phyloP scores from a whole-genome alignment of 495 filamentous ascomycete species.

The Talaromyces wortmannii region DNA sequence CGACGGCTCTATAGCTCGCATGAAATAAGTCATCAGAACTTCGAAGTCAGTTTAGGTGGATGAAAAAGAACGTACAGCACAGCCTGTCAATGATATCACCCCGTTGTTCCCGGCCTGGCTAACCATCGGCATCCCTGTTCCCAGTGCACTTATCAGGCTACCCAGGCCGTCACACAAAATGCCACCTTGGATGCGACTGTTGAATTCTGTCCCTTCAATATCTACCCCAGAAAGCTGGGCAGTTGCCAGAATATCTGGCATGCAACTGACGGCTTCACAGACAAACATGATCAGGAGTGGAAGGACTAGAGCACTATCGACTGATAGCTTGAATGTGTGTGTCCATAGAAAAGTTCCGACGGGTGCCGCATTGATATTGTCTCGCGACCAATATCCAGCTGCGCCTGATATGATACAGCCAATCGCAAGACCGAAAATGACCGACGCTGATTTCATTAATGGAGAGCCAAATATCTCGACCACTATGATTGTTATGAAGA shows the following conservation, averaged over 20 bases:
- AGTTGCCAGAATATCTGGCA: constrained; percentile 79
- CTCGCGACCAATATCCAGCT: constrained; percentile 66
- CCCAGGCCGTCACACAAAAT: constrained; percentile 75
- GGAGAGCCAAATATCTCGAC: constrained; percentile 73
- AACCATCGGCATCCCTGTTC: constrained; percentile 71
- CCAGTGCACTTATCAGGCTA: constrained; percentile 66
- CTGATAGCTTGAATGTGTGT: constrained; percentile 67
- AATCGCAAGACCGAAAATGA: constrained; percentile 68
- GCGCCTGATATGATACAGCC: constrained; percentile 79
- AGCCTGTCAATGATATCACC: constrained; percentile 76
- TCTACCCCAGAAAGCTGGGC: constrained; percentile 70
- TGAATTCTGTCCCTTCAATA: constrained; percentile 67
- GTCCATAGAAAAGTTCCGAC: constrained; percentile 82
- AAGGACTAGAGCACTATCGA: constrained; percentile 72
- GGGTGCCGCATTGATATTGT: constrained; percentile 56
- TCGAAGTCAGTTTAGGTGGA: too few species aligned
- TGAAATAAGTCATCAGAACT: not conserved
- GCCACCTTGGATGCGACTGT: constrained; percentile 79
- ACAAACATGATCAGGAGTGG: constrained; percentile 56
- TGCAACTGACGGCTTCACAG: constrained; percentile 67
- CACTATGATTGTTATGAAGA: constrained; percentile 73
- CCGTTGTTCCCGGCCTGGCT: constrained; percentile 78
- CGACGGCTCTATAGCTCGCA: constrained; percentile 19
- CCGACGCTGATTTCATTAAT: constrained; percentile 60
- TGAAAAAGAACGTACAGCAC: constrained; percentile 50